phyloP scores from a whole-genome alignment of 2,329 filamentous ascomycete genomes.

The Microsporum audouinii region DNA sequence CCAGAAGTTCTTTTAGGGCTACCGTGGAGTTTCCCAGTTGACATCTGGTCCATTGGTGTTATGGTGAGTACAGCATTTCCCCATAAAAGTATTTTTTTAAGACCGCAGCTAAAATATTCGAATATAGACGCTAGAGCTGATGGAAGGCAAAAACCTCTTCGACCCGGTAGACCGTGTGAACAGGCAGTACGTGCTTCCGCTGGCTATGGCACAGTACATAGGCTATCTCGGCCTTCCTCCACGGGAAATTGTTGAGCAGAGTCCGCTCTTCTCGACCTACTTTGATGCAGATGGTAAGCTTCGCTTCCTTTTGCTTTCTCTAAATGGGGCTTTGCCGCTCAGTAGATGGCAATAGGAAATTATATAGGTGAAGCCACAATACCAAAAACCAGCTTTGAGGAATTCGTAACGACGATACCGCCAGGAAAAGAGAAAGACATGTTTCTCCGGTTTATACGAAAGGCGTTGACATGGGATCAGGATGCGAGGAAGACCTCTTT shows the following conservation, averaged over 20 bases:
- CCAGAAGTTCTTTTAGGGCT: slow-evolving; percentile 18
- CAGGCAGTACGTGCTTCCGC: slow-evolving; percentile 19
- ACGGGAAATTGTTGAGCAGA: slow-evolving; percentile 17
- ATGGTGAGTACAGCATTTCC: slow-evolving; percentile 14
- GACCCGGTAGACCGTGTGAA: slow-evolving; percentile 17
- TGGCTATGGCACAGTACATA: slow-evolving; percentile 22
- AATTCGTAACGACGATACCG: slow-evolving; percentile 16
- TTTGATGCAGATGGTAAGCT: slow-evolving; percentile 15
- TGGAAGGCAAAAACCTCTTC: slow-evolving; percentile 21
- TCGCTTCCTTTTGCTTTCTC: background rate
- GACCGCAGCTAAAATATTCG: background rate
- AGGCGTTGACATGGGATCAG: slow-evolving; percentile 20
- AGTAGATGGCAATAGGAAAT: slow-evolving; percentile 10
- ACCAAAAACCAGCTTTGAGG: slow-evolving; percentile 12
- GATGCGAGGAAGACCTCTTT: slow-evolving; percentile 13
- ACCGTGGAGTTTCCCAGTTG: slow-evolving; percentile 18
- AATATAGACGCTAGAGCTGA: slow-evolving; percentile 20
- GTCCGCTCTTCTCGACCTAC: slow-evolving; percentile 15
- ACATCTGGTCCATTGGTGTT: slow-evolving; percentile 20
- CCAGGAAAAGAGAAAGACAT: slow-evolving; percentile 17
- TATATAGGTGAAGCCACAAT: slow-evolving; percentile 16
- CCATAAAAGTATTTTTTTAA: no score
- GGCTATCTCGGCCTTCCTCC: slow-evolving; percentile 20
- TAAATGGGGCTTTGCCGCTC: background rate
- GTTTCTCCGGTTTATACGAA: slow-evolving; percentile 20